Base-by-base conservation (phyloP, 2,329 filamentous ascomycete species). In the Podosphaera fusca region DNA sequence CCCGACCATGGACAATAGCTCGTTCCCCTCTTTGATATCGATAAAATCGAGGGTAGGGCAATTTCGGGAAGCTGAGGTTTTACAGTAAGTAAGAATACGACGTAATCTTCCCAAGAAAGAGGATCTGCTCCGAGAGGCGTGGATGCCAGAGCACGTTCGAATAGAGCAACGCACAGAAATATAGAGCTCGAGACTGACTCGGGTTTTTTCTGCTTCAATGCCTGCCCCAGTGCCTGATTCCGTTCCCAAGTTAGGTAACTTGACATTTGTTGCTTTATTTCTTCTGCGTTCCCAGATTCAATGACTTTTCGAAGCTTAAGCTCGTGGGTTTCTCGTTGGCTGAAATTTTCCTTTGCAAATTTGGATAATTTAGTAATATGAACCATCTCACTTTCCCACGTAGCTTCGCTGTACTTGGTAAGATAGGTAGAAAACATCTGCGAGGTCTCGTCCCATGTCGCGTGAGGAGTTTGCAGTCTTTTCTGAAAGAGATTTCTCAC, bases 1-100 rank as follows among this genome's bases (percentile, higher is more conserved):
- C 92, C 92, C 5, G 88, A 94, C 84, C 88, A 94, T 1, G 92
- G 89, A 63, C 90, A 95, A 69, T 96, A 92, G 49, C 82, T 79
- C 8, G 89, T 92, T 10, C 87, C 88, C 61, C 88, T 79, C 63
- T 87, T 82, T 2, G 94, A 74, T 5, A 90, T 77, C 52, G 86
- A 78, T 8, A 94, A 75, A 42, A 85, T 69, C 57, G 72, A 71
- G 29, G 69, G 75, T 57, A 69, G 57, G 65, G 69, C 62, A 57
- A 68, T 66, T 62, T 68, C 71, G 57, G 61, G 70, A 58, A 60
- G 45, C 29, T 60, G 56, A 45, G 57, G 53, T 55, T 61, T 63
- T 31, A 58, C 55, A 4, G 57, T 61, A n/a, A 61, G 63, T 9
- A 67, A 57, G 51, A 64, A 67, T 2, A 63, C 62, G 47, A 66